phyloP scores from a whole-genome alignment of 805 yeast genomes.

The Hanseniaspora opuntiae region DNA sequence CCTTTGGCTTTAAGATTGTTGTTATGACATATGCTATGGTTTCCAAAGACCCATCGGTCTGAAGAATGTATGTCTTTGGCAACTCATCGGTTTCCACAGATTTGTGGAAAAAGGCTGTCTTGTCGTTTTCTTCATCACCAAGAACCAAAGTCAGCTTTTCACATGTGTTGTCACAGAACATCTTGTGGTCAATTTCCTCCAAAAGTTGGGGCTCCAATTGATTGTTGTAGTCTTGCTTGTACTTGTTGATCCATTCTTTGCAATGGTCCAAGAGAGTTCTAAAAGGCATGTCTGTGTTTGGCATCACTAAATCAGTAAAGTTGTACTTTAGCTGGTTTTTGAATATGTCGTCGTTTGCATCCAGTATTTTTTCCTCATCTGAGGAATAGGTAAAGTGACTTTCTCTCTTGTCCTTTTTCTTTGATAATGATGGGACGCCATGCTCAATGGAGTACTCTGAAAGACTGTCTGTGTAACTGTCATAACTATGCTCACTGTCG shows the following conservation, averaged over 20 bases:
- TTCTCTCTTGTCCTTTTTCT: not conserved
- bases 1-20: not conserved
- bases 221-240: constrained; percentile 3
- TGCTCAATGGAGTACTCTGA: not conserved
- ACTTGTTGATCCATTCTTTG: constrained; percentile 4
- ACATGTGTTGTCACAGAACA: constrained; percentile 7
- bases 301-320: constrained; percentile 6
- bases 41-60: constrained; percentile 3
- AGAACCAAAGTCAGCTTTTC: constrained; percentile 7
- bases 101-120: not conserved
- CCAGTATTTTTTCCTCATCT: constrained; percentile 8
- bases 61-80: constrained; percentile 8
- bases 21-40: constrained; percentile 3
- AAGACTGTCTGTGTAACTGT: not conserved
- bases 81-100: not conserved
- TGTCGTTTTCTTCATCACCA: not conserved
- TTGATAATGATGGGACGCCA: not conserved
- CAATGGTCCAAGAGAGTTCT: not conserved
- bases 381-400: not conserved
- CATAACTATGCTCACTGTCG: not conserved
- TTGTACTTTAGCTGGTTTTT: not conserved
- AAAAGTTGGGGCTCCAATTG: not conserved
- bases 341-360: constrained; percentile 7
- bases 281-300: constrained; percentile 4
- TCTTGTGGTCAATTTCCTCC: constrained; percentile 5